Base-by-base conservation (phyloP, 805 yeast genomes). In the Lachancea waltii region DNA sequence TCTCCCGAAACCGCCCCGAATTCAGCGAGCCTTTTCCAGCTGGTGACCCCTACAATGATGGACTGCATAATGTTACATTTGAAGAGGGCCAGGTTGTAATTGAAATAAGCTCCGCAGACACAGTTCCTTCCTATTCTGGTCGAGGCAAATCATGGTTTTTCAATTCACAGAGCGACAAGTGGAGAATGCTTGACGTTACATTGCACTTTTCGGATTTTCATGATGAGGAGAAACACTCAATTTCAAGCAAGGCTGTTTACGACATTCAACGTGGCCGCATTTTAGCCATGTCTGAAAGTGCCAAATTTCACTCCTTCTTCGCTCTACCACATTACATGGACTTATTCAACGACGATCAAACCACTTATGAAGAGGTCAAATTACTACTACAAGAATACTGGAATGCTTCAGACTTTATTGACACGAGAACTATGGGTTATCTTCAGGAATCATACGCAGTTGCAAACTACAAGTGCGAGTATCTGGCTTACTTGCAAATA, bases 201-300 rank as follows among this genome's bases (percentile, higher is more conserved):
- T 44, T 65, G 20, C 59, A 57, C 13, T 47, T 65, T 22, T 46
- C 57, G 5, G 80, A 79, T 53, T 40, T 50, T 15, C 60, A 62
- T 3, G 84, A 80, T 44, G 51, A 62, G 6, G 69, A 75, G 22
- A 66, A 63, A 38, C 77, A 79, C 51, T 52, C 56, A 1, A 47
- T 86, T 14, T 64, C 67, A 4, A 61, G 84, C 8, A 61, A 63
- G 17, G 89, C 87, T 0, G 68, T 79, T 2, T 81, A 81, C 54
- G 85, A 80, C 51, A 79, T 81, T 44, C 68, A 70, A 15, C 62
- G 75, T 1, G 94, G 94, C 0, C 66, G 82, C 36, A 54, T 83
- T 3, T 63, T 83, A 11, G 68, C 79, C 0, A 52, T 73, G 14
- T 70, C 86, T 1, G 64, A 69, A 24, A 72, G 86, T 20, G 84